Evolutionary conservation across 768 basidiomycete species (phyloP), one percentile per base, ranked within the genome.

Genomic region (Solioccasus polychromus): DNA sequence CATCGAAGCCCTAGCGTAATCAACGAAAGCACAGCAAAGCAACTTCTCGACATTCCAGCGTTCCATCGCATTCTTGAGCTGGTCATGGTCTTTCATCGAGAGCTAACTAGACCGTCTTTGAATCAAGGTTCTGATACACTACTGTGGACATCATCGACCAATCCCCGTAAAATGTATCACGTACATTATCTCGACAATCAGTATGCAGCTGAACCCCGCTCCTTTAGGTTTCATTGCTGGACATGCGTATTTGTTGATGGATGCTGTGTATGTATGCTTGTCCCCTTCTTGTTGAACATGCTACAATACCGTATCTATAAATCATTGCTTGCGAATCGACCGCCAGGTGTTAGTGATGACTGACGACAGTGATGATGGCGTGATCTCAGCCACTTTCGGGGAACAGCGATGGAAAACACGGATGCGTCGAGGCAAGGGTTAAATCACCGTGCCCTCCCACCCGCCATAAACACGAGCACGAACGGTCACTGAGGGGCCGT

Each of bases 171-270:
- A 71, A 10, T 82, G 83, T 26, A 45, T 51, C 37, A 58, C 68
- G 24, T 88, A 89, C 68, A 70, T 74, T 47, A 59, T 84, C 19
- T 72, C 77, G 48, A 76, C 78, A 5, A 82, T 83, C 78, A 78
- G 55, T 57, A 73, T 24, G 70, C 75, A 14, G 57, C 75, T 10
- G 85, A 85, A 64, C 81, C 53, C 75, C 77, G 52, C 82, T 77
- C 4, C 74, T 67, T 39, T 64, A 82, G 45, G 79, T 76, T 35
- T 71, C 82, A 61, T 85, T 37, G 82, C 77, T 15, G 81, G 80
- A 53, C 84, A 80, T 51, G 82, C 22, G 48, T 82, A 48, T 62
- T 67, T 18, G 57, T 82, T 25, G 80, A 85, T 59, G n/a, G 83
- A 87, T 57, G 69, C 68, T 39, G 59, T 78, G 62, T 84, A 84